Conservation (phyloP, 2,329 filamentous ascomycete genomes). For the Trichoderma brevicompactum region DNA sequence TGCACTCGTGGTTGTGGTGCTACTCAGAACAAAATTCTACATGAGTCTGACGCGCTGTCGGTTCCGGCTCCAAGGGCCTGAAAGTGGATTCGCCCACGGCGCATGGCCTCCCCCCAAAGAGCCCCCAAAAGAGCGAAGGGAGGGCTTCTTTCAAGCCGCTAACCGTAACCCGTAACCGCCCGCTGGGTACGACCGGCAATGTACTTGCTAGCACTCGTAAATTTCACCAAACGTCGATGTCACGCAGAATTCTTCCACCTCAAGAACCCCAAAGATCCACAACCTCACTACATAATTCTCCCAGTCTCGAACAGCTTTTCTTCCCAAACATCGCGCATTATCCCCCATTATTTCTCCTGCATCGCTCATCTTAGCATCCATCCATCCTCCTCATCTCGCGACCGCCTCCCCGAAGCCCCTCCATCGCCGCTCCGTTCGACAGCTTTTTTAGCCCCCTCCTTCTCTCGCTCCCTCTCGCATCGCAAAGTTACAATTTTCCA, state of each 20-base stretch:
- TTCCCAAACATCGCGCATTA: conserved; percentile 19
- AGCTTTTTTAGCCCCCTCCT: conserved; percentile 18
- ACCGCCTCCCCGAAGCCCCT: conserved; percentile 26
- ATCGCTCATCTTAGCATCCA: conserved; percentile 1
- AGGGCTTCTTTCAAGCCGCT: conserved; percentile 26
- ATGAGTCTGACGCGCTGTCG: conserved; percentile 12
- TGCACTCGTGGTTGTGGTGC: too few species aligned
- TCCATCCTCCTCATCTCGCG: conserved; percentile 3
- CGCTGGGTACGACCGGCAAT: conserved; percentile 18
- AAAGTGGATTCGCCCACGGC: conserved; percentile 1
- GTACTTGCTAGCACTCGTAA: conserved; percentile 26
- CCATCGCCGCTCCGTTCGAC: conserved; percentile 13
- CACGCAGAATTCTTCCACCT: conserved; percentile 30
- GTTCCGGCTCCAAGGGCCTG: conserved; percentile 25
- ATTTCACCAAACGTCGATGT: conserved; percentile 28
- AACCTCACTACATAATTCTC: conserved; percentile 27
- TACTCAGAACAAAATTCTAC: conserved; percentile 5
- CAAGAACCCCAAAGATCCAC: conserved; percentile 26
- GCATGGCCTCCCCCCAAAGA: neutral
- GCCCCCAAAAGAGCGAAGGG: neutral
- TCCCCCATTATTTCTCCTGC: neutral
- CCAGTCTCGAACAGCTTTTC: conserved; percentile 15
- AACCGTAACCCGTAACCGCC: conserved; percentile 25
- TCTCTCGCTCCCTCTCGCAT: conserved; percentile 20
- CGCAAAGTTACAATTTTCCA: conserved; percentile 22